Evolutionary conservation across 768 basidiomycete species (phyloP).

Genomic region (Xerocomellus chrysenteron): DNA sequence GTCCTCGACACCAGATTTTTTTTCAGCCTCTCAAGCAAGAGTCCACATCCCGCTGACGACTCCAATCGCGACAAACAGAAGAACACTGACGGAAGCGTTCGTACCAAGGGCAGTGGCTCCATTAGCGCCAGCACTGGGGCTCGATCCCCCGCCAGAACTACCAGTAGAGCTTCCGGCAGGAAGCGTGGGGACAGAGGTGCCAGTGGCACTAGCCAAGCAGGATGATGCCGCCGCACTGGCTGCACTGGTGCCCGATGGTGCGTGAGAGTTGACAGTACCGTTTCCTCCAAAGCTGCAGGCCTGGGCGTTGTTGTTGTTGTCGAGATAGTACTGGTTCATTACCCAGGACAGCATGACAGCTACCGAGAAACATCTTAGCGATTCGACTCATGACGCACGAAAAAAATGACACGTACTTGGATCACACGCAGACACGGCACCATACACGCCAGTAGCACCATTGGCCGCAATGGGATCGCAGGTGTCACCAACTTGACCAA

Average conservation of each 20-base stretch:
- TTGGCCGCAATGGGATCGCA: conserved; percentile 73
- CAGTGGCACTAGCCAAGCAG: conserved; percentile 62
- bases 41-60: conserved; percentile 46
- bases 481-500: conserved; percentile 57
- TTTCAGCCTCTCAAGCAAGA: conserved; percentile 25
- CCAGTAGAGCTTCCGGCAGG: conserved; percentile 33
- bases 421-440: conserved; percentile 72
- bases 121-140: conserved; percentile 19
- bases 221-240: conserved; percentile 60
- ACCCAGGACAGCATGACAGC: conserved; percentile 80
- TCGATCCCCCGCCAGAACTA: conserved; percentile 21
- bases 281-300: conserved; percentile 85
- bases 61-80: conserved; percentile 34
- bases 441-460: conserved; percentile 76
- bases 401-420: conserved; percentile 52
- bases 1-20: background rate
- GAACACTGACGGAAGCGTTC: conserved; percentile 39
- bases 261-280: conserved; percentile 65
- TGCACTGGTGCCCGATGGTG: conserved; percentile 47
- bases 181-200: conserved; percentile 62
- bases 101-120: conserved; percentile 29
- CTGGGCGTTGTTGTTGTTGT: conserved; percentile 51
- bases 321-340: conserved; percentile 77
- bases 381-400: background rate
- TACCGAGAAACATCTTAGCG: conserved; percentile 27